Percentiles rank a stretch among this genome's conserved stretches.
These are phyloP conservation scores for Nyssa sinensis DNA, from an alignment of 148 eudicot species.

Conservation along the genomic window DNA sequence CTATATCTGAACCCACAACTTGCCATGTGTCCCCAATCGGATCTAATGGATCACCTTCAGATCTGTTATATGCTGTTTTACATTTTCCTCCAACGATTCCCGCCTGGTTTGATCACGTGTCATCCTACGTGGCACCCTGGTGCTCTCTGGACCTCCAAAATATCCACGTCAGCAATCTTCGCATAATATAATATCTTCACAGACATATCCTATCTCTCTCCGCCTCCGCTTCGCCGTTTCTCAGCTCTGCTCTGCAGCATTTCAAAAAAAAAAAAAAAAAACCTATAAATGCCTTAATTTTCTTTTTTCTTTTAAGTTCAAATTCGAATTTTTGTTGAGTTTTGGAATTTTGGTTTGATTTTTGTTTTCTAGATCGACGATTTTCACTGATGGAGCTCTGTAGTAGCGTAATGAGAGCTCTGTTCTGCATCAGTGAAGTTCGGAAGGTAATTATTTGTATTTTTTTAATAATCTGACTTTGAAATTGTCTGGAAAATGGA, in stretches of 20 bases:
- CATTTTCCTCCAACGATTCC: no score
- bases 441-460: neutral
- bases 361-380: neutral
- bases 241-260: neutral
- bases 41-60: conserved; percentile 36
- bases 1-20: conserved; percentile 36
- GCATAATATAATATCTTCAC: neutral
- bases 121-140: conserved; percentile 20
- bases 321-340: neutral
- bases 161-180: conserved; percentile 32
- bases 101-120: conserved; percentile 31
- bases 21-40: conserved; percentile 56
- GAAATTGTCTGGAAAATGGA: neutral
- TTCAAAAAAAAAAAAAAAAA: neutral
- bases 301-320: neutral
- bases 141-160: conserved; percentile 11
- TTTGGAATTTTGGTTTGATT: neutral
- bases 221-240: no score
- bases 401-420: no score
- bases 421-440: neutral
- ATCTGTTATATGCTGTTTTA: conserved; percentile 32
- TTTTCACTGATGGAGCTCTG: no score
- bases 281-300: conserved; percentile 15
- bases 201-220: neutral
- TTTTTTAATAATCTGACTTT: neutral